phyloP scores from a whole-genome alignment of 2,329 filamentous ascomycete genomes.

The Fusarium stilboides region DNA sequence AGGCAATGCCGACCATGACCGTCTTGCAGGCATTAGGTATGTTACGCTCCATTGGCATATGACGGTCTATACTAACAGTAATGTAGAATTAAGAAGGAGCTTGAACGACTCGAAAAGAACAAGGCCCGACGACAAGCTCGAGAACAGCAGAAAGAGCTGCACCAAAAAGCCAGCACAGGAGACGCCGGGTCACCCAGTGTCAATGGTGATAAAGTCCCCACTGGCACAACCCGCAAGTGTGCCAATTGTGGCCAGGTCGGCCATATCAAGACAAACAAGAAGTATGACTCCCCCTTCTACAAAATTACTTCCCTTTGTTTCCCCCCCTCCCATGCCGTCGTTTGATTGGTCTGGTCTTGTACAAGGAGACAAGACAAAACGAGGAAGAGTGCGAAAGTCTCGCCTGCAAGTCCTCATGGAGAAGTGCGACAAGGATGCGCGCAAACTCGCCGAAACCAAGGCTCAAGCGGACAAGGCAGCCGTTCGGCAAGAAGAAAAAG shows the following conservation, averaged over 20 bases:
- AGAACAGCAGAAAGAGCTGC: constrained; percentile 86
- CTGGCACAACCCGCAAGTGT: constrained; percentile 89
- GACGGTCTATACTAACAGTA: constrained; percentile 31
- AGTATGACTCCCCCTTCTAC: constrained; percentile 70
- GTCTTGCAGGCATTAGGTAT: constrained; percentile 62
- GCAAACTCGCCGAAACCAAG: constrained; percentile 21
- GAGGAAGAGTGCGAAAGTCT: constrained; percentile 39
- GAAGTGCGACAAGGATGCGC: constrained; percentile 43
- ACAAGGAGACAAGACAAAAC: constrained; percentile 30
- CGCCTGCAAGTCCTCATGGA: constrained; percentile 42
- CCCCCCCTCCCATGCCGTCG: constrained; percentile 48
- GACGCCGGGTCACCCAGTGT: constrained; percentile 67
- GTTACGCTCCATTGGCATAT: constrained; percentile 9
- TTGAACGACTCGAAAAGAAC: constrained; percentile 89
- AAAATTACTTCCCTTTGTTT: constrained; percentile 30
- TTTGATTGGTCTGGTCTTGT: constrained; percentile 56
- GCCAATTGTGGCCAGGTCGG: constrained; percentile 97
- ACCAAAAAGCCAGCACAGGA: constrained; percentile 61
- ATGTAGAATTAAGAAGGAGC: constrained; percentile 71
- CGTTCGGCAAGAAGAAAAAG: constrained; percentile 22
- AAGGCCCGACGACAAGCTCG: constrained; percentile 90
- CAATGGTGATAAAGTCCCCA: constrained; percentile 66
- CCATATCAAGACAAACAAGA: constrained; percentile 99
- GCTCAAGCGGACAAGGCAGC: constrained; percentile 37
- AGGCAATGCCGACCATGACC: constrained; percentile 66